Conservation (phyloP, 2,329 filamentous ascomycete genomes). For the Huntiella abstrusa region DNA sequence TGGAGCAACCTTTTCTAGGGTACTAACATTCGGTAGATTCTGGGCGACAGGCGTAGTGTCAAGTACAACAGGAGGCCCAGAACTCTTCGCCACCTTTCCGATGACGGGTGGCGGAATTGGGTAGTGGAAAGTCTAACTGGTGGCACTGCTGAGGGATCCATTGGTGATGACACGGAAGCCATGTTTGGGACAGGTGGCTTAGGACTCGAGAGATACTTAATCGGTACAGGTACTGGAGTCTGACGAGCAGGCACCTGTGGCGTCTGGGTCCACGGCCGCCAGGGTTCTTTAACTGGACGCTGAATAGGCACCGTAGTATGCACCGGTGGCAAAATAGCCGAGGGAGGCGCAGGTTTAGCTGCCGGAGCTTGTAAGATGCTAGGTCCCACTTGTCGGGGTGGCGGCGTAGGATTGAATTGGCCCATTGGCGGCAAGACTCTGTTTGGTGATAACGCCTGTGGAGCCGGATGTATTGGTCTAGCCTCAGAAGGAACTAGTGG, state of each 20-base stretch:
- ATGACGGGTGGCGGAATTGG: neutral
- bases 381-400: neutral
- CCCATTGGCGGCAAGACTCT: neutral
- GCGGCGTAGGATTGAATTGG: neutral
- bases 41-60: neutral
- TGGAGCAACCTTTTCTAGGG: conserved; percentile 12
- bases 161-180: neutral
- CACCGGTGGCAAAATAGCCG: neutral
- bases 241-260: conserved; percentile 20
- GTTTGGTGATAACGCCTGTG: neutral
- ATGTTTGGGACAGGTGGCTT: conserved; percentile 6
- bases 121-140: neutral
- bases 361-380: neutral
- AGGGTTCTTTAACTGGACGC: neutral
- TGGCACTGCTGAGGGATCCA: neutral
- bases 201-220: conserved; percentile 18
- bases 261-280: neutral
- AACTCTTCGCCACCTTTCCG: too few relatives aligned
- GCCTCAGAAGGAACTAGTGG: too few relatives aligned
- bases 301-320: neutral
- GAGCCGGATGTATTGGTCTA: too few relatives aligned
- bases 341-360: neutral
- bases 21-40: neutral
- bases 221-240: conserved; percentile 26
- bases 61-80: neutral